These are phyloP conservation scores for Dillenia turbinata DNA, from an alignment of 164 flowering plant genomes.

Conservation along the genomic window DNA sequence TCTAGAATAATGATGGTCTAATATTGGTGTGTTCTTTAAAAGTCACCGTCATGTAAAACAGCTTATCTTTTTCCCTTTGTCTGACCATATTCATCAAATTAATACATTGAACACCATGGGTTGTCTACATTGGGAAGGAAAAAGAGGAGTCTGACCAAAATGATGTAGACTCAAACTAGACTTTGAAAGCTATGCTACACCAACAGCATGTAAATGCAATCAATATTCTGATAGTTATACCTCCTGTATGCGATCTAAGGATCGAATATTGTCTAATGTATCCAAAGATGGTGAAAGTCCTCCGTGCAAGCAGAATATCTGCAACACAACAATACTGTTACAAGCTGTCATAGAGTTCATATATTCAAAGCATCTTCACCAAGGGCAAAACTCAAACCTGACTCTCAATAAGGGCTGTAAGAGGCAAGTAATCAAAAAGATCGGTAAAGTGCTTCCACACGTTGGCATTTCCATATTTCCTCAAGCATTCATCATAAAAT, in stretches of 20 bases:
- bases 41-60: too few species aligned
- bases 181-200: too few species aligned
- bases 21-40: too few species aligned
- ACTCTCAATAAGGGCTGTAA: constrained; percentile 81
- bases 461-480: constrained; percentile 83
- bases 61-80: too few species aligned
- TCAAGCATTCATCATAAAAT: constrained; percentile 71
- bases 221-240: constrained; percentile 18
- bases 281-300: constrained; percentile 87
- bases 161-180: too few species aligned
- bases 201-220: not conserved
- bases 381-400: constrained; percentile 41
- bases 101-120: too few species aligned
- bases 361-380: not conserved
- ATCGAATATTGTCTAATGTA: constrained; percentile 72
- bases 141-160: too few species aligned
- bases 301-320: constrained; percentile 87
- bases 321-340: constrained; percentile 7
- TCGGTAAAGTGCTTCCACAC: constrained; percentile 90
- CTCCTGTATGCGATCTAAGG: constrained; percentile 86
- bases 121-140: too few species aligned
- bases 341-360: not conserved
- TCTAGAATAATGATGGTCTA: too few species aligned
- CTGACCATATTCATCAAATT: too few species aligned
- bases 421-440: constrained; percentile 81